A percentile compares a stretch with the other conserved stretches of the same genome.
Conservation (phyloP, 805 yeast genomes). For the Saccharomycopsis schoenii region DNA sequence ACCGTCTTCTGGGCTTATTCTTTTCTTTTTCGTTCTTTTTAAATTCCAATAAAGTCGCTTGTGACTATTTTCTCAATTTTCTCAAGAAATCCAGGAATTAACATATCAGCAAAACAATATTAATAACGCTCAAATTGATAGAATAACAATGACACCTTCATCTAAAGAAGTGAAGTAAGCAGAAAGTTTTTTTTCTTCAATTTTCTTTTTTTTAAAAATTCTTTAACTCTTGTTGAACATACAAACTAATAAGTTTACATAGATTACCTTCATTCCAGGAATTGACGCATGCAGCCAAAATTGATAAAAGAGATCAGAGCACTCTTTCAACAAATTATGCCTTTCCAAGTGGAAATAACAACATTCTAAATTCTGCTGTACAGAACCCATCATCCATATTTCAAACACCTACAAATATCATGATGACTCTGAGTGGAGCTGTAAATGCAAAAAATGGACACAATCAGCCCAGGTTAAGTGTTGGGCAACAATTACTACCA, state of each 20-base stretch:
- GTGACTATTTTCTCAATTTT: neutral
- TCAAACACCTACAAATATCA: neutral
- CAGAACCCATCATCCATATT: neutral
- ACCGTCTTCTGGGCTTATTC: neutral
- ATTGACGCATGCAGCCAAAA: constrained; percentile 9
- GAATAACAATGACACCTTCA: neutral
- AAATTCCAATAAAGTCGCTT: neutral
- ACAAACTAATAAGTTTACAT: constrained; percentile 5
- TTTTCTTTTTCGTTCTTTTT: neutral
- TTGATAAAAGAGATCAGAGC: neutral
- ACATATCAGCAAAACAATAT: too few species aligned
- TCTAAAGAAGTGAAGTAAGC: neutral
- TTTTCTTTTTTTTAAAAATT: neutral
- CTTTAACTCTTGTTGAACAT: neutral
- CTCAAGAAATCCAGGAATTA: too few species aligned
- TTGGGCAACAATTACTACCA: neutral
- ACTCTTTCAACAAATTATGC: neutral
- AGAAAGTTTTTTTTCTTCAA: neutral
- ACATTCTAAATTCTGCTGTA: neutral
- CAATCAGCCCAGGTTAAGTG: neutral
- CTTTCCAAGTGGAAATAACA: neutral
- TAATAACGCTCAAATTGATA: neutral
- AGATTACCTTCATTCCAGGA: constrained; percentile 19
- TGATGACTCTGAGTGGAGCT: neutral
- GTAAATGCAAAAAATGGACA: neutral